Percentiles rank a stretch among this genome's conserved stretches.
These are phyloP conservation scores for Aspergillus hiratsukae DNA, from an alignment of 2,329 filamentous ascomycete genomes.

Conservation along the genomic window DNA sequence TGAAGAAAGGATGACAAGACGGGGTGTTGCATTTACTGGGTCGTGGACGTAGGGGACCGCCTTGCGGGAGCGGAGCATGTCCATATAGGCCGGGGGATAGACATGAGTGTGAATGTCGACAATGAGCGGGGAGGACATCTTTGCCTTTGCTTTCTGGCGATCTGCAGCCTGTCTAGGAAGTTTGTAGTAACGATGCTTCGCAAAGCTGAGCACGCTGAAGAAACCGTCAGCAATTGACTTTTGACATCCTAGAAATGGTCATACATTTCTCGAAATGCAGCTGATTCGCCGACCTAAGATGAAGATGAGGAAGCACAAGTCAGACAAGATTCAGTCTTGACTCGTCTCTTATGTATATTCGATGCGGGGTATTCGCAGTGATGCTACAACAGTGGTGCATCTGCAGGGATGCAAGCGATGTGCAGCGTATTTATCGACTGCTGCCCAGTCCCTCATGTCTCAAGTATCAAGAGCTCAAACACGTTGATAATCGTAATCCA, in stretches of 20 bases:
- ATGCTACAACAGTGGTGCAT: background rate
- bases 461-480: background rate
- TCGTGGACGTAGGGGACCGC: slow-evolving; percentile 44
- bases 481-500: background rate
- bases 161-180: background rate
- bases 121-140: slow-evolving; percentile 34
- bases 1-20: slow-evolving; percentile 45
- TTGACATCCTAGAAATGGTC: background rate
- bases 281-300: background rate
- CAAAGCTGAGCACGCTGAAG: background rate
- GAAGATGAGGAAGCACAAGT: slow-evolving; percentile 9
- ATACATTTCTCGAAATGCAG: background rate
- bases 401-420: background rate
- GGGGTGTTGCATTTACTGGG: slow-evolving; percentile 32
- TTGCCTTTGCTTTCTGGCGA: slow-evolving; percentile 6
- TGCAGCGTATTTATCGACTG: background rate
- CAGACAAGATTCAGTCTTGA: slow-evolving; percentile 2
- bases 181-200: background rate
- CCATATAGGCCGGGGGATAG: slow-evolving; percentile 58
- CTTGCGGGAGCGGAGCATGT: slow-evolving; percentile 51
- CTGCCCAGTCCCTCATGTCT: background rate
- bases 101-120: slow-evolving; percentile 62
- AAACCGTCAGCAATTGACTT: background rate
- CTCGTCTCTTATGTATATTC: background rate
- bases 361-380: background rate